A percentile compares a stretch with the other conserved stretches of the same genome.
These are phyloP conservation scores for Xylaria cubensis DNA, from an alignment of 495 filamentous ascomycete genomes.

Conservation along the genomic window DNA sequence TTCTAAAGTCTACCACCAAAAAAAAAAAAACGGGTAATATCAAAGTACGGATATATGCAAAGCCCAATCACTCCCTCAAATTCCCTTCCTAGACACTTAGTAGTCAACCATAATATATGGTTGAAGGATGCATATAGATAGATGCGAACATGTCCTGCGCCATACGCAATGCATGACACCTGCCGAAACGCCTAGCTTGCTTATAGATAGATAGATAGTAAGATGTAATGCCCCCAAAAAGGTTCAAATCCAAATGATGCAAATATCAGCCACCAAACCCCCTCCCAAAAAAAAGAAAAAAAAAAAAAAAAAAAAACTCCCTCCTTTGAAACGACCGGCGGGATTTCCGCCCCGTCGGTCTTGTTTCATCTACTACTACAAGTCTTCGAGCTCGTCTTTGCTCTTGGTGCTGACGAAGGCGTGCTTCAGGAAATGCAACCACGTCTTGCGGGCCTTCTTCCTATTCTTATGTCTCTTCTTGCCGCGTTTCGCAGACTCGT, in stretches of 20 bases:
- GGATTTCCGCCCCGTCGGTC: background rate
- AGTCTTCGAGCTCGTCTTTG: constrained; percentile 62
- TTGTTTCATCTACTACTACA: constrained; percentile 22
- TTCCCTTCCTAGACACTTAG: background rate
- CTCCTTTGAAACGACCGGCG: background rate
- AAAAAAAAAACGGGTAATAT: background rate
- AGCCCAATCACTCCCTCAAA: background rate
- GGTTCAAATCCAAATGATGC: background rate
- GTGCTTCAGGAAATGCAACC: constrained; percentile 77
- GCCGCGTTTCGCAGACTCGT: constrained; percentile 31
- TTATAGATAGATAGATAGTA: constrained; percentile 12
- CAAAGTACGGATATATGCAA: background rate
- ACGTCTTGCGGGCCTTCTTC: constrained; percentile 61
- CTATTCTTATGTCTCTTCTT: constrained; percentile 49
- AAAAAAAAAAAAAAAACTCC: too few relatives aligned
- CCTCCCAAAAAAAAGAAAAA: background rate
- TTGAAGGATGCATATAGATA: background rate
- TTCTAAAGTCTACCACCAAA: constrained; percentile 7
- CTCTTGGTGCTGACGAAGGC: constrained; percentile 80
- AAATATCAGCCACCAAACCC: background rate
- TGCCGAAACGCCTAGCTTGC: constrained; percentile 30
- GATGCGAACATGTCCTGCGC: background rate
- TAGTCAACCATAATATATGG: background rate
- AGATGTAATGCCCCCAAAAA: constrained; percentile 11
- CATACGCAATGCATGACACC: background rate